phyloP scores from a whole-genome alignment of 2,329 filamentous ascomycete species.

The Diaporthe sp. region DNA sequence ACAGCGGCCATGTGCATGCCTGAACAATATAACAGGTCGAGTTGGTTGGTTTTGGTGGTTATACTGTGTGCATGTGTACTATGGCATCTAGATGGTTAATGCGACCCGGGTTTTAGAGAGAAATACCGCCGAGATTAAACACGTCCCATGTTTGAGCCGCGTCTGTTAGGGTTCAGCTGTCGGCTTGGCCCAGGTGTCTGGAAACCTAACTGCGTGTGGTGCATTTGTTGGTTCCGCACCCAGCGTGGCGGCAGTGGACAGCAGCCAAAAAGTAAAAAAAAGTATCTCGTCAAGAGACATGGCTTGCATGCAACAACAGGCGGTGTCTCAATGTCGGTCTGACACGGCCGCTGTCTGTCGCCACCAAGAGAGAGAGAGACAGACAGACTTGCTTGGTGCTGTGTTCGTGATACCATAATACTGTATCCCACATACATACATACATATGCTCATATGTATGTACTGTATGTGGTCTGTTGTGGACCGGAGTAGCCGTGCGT shows the following conservation, averaged over 20 bases:
- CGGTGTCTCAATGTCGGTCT: slow-evolving; percentile 16
- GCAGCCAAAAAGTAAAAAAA: background rate
- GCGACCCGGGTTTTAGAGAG: background rate
- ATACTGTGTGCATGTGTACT: background rate
- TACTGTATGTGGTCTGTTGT: background rate
- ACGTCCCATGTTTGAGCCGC: slow-evolving; percentile 22
- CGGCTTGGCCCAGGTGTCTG: slow-evolving; percentile 24
- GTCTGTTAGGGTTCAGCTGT: slow-evolving; percentile 23
- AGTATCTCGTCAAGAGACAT: slow-evolving; percentile 12
- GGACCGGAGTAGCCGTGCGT: background rate
- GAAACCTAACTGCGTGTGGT: background rate
- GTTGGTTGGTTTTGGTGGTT: no score
- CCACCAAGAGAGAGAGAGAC: background rate
- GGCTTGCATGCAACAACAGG: slow-evolving; percentile 21
- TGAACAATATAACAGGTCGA: background rate
- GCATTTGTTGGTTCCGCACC: background rate
- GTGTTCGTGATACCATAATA: slow-evolving; percentile 6
- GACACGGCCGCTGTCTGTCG: slow-evolving; percentile 9
- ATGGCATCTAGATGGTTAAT: background rate
- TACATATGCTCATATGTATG: no score
- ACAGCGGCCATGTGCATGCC: background rate
- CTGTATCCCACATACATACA: no score
- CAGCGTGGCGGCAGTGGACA: background rate
- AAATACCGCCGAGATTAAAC: slow-evolving; percentile 29
- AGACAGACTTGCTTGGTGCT: slow-evolving; percentile 7